These are phyloP conservation scores for Solanum pimpinellifolium DNA, from an alignment of 257 asterid species.

Conservation along the genomic window DNA sequence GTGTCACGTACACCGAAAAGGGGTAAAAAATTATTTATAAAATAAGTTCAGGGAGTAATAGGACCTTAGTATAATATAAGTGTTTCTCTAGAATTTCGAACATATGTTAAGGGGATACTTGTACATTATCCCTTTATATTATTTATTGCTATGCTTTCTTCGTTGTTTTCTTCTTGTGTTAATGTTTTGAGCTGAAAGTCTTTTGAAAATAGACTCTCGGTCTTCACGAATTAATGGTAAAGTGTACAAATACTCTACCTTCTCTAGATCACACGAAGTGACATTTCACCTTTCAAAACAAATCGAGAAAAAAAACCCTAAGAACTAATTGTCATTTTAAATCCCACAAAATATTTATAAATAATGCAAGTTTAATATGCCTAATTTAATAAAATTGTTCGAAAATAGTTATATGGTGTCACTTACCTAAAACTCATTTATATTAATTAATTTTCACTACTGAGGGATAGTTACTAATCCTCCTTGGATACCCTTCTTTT, in stretches of 20 bases:
- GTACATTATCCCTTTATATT: too few relatives aligned
- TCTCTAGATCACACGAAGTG: too few relatives aligned
- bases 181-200: too few relatives aligned
- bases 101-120: too few relatives aligned
- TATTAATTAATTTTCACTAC: neutral
- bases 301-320: neutral
- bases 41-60: too few relatives aligned
- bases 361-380: neutral
- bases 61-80: too few relatives aligned
- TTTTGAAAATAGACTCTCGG: too few relatives aligned
- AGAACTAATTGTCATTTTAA: neutral
- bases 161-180: too few relatives aligned
- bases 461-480: slow-evolving; percentile 8
- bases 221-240: fast-evolving
- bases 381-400: neutral
- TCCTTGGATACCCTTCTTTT: slow-evolving; percentile 35
- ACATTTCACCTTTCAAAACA: slow-evolving; percentile 6
- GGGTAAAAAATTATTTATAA: too few relatives aligned
- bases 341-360: neutral
- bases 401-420: slow-evolving; percentile 16
- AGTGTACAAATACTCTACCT: fast-evolving
- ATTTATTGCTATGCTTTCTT: too few relatives aligned
- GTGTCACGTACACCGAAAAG: too few relatives aligned
- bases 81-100: too few relatives aligned
- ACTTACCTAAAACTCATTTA: slow-evolving; percentile 22